Evolutionary conservation across 1,284 basidiomycete genomes (phyloP), one percentile per base, ranked within the genome.

Genomic region (Naganishia sp.): DNA sequence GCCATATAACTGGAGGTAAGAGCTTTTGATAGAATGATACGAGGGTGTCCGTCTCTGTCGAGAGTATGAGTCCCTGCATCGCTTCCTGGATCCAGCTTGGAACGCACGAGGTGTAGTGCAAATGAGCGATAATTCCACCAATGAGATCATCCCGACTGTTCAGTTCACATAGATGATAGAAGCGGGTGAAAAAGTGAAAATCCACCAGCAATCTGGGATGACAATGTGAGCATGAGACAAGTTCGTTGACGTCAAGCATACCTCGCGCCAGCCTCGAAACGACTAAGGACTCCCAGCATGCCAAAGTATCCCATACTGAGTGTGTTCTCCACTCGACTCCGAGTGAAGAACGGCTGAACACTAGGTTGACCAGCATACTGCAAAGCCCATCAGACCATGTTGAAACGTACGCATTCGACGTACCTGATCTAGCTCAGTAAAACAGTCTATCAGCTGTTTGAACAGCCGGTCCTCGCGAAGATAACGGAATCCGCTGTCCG

Each of bases 241-340:
- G 3, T 0, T 55, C 15, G 36, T 33, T 23, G 6, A 10, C 43
- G 3, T 54, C 57, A 39, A n/a, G 82, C 89, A 69, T 76, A 93
- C 92, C 92, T 89, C 31, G 95, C 85, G 15, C 96, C 96, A 61
- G 96, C 91, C 36, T 87, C 84, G 68, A 88, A 86, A 73, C 89
- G 91, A 78, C 91, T 95, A 49, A 99, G 82, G 0, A 87, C 88
- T 3, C 94, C 94, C 2, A 99, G 84, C 88, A 99, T 94, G 75
- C 97, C 94, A 70, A 99, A 88, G 78, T 99, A 99, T 0, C 94
- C 95, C 72, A 86, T 89, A 0, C 92, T 90, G 68, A 99, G 79
- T 0, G 93, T 95, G 44, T 89, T 87, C 55, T 89, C 84, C 66
- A 98, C 85, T 13, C 92, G 84, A 71, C 86, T 85, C 74, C 89